Base-by-base conservation (phyloP, 305 asterid genomes). In the Plantago lanceolata region DNA sequence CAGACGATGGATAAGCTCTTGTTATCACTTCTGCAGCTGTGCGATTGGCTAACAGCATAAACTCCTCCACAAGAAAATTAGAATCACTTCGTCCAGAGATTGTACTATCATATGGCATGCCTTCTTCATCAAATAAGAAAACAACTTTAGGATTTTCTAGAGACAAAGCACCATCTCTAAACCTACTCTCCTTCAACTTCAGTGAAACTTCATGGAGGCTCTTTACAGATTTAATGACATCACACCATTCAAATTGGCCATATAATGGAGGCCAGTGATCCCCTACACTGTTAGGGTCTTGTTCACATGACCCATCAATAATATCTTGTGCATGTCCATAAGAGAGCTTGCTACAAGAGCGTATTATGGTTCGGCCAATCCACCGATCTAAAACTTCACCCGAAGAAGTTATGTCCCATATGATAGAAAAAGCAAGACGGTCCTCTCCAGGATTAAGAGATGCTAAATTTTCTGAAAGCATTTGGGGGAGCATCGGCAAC, bases 21-120 rank as follows among this genome's bases (percentile, higher is more conserved):
- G 87, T 74, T 40, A 87, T 89, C 68, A 92, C 88, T 81, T 92
- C 95, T 16, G 98, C 98, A 66, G 91, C 96, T 24, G 97, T 87
- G 67, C 66, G 73, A 66, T 89, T 92, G 52, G 98, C 98, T 76
- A 92, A 78, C 69, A 89, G 83, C 97, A 84, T 87, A 57, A 89
- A 85, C 81, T 92, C 98, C 83, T 92, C 91, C 40, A 92, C 88
- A 44, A 92, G 87, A 70, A 75, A 78, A 74, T 89, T 76, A 5
- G 98, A 85, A 54, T 75, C 84, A 63, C 57, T 77, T 48, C 68
- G 78, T 40, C 73, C 79, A 61, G 78, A 65, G 60, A 87, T 61
- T 55, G 71, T 68, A 51, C 78, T 74, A 61, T 84, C 96, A 73
- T 76, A 89, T 4, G 97, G 98, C 33, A 77, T n/a, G 59, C 97